Evolutionary conservation across 176 grass and related monocot species (phyloP).

Genomic region (Pontederia paniculata): DNA sequence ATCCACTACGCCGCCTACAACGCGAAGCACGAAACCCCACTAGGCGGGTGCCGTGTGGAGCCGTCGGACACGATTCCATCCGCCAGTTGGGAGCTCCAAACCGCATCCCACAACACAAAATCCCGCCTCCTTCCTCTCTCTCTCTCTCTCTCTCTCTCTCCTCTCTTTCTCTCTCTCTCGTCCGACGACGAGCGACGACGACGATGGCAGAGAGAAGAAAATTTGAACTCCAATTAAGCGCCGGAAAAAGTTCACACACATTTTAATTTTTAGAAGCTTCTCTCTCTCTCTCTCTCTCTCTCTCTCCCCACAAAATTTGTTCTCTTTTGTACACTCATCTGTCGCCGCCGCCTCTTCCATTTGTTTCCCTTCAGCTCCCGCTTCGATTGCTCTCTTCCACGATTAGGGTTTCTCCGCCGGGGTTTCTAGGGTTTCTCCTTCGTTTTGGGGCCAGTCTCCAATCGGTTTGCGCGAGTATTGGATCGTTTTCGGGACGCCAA

Average conservation of each 20-base stretch:
- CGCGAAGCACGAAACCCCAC: no score
- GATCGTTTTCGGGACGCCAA: no score
- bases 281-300: background rate
- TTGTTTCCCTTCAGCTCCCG: constrained; percentile 4
- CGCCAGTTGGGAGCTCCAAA: background rate
- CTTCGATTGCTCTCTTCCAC: background rate
- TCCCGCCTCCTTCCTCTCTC: background rate
- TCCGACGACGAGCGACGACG: constrained; percentile 19
- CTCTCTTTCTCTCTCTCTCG: constrained; percentile 12
- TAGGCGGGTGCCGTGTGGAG: no score
- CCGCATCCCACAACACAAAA: no score
- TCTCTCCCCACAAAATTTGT: constrained; percentile 5
- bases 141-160: constrained; percentile 17
- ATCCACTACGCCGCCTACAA: no score
- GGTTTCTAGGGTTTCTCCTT: no score
- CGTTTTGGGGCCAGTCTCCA: no score
- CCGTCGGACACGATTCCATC: no score
- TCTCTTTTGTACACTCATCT: background rate
- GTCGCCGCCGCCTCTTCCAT: constrained; percentile 24
- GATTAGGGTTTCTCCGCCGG: no score
- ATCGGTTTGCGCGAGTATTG: no score
- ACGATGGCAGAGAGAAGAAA: constrained; percentile 24
- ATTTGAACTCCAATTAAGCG: constrained; percentile 9
- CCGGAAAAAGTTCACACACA: background rate
- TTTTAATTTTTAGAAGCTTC: background rate